Conservation (phyloP, 306 rosid genomes). For the Pyrus communis region DNA sequence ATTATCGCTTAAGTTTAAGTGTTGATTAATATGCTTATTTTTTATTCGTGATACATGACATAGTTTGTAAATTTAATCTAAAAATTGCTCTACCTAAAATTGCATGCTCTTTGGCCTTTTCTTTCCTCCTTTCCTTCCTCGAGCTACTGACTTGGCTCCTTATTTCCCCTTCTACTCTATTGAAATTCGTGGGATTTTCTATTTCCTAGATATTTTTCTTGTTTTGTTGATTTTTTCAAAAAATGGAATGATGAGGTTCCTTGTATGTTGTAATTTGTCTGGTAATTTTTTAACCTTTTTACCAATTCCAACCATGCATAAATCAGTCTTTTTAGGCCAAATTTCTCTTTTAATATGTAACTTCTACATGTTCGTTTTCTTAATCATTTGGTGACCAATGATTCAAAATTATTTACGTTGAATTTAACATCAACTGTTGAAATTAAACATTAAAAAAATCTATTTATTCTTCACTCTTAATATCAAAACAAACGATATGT, state of each 20-base stretch:
- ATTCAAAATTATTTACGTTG: too few species aligned
- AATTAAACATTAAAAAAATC: too few species aligned
- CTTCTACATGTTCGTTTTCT: not conserved
- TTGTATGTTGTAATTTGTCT: slow-evolving; percentile 34
- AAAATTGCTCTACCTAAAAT: not conserved
- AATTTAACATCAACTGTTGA: not conserved
- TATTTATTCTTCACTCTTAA: not conserved
- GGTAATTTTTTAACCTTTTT: slow-evolving; percentile 18
- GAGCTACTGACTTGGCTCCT: slow-evolving; percentile 82
- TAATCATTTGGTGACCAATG: not conserved
- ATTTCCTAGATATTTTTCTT: slow-evolving; percentile 45
- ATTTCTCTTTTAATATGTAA: slow-evolving; percentile 3
- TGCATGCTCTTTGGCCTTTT: slow-evolving; percentile 58
- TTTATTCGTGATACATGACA: too few species aligned
- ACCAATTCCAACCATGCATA: slow-evolving; percentile 23
- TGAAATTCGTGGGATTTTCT: slow-evolving; percentile 63
- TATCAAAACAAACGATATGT: not conserved
- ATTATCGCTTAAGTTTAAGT: too few species aligned
- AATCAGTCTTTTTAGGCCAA: slow-evolving; percentile 75
- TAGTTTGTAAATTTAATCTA: too few species aligned
- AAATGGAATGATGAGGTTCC: slow-evolving; percentile 69
- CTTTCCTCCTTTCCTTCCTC: slow-evolving; percentile 73
- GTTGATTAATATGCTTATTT: too few species aligned
- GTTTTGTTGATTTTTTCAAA: slow-evolving; percentile 39
- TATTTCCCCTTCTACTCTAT: slow-evolving; percentile 39